These are phyloP conservation scores for Agarophyton chilense DNA, from an alignment of 23 red algal genomes.

Conservation along the genomic window DNA sequence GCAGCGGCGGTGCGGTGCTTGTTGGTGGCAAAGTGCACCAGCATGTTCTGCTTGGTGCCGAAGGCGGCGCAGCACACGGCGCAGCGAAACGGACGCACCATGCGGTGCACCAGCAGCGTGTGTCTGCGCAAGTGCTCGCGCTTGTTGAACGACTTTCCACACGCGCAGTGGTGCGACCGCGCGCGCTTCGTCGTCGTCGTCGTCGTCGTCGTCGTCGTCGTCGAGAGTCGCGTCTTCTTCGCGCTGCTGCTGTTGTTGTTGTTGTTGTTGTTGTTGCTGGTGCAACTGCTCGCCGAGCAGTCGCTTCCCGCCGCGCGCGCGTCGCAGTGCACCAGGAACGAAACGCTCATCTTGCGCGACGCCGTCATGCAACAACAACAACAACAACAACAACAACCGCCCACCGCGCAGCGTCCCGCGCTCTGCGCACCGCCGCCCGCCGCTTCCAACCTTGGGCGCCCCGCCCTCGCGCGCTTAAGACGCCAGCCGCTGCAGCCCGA, in stretches of 20 bases:
- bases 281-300: not conserved
- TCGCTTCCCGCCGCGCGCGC: no score
- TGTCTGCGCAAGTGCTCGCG: constrained; percentile 60
- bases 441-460: no score
- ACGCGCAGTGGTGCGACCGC: constrained; percentile 6
- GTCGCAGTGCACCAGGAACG: not conserved
- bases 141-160: constrained; percentile 57
- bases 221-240: no score
- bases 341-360: not conserved
- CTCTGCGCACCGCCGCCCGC: no score
- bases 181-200: not conserved
- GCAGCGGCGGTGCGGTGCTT: constrained; percentile 17
- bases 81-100: constrained; percentile 49
- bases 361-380: not conserved
- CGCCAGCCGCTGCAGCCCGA: no score
- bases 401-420: no score
- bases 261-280: no score
- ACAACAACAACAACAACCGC: no score
- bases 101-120: constrained; percentile 51
- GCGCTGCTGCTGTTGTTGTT: no score
- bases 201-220: not conserved
- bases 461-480: no score
- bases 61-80: constrained; percentile 33
- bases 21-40: constrained; percentile 57
- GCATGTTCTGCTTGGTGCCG: constrained; percentile 77